Evolutionary conservation across 768 basidiomycete species (phyloP), one percentile per base, ranked within the genome.

Genomic region (Phylloporus arenicola): DNA sequence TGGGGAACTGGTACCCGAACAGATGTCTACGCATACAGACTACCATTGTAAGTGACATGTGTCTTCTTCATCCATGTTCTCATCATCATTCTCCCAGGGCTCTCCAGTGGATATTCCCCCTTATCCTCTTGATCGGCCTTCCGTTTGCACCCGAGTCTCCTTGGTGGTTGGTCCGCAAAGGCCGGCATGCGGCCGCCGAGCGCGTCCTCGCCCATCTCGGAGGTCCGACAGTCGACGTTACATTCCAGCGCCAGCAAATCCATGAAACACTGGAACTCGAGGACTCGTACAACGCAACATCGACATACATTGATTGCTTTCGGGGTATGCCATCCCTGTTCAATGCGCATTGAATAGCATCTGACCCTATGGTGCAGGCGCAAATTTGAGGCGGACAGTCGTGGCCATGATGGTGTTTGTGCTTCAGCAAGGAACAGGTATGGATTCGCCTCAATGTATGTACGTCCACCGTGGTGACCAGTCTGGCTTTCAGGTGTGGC

Each of bases 91-190:
- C 24, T 45, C 14, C 9, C 35, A 64, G 63, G 27, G 64, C 61
- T 10, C 45, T 69, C n/a, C 68, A 69, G 33, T 69, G 66, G 64
- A 62, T 69, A 39, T 68, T 69, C 50, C 68, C 67, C 0, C 24
- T 63, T 38, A 57, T 68, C 1, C 57, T 69, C 43, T 47, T 69
- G 42, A 44, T 60, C 5, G 65, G 68, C n/a, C 58, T 69, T 30
- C 55, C 57, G 1, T 65, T 68, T 31, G 65, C 65, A 2, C 67
- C 68, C 0, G 68, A 69, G 47, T 60, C 58, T 0, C 68, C 66
- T 58, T 69, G 10, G 25, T 7, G 7, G 25, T 7, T 27, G 25
- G 66, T 69, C 1, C 63, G 68, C 6, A 59, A 60, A 41, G 65
- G 66, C 35, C 50, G 59, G 10, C 4, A 59, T 4, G 63, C 58